These are phyloP conservation scores for Aspergillus heteromorphus DNA, from an alignment of 495 filamentous ascomycete species.

Conservation along the genomic window DNA sequence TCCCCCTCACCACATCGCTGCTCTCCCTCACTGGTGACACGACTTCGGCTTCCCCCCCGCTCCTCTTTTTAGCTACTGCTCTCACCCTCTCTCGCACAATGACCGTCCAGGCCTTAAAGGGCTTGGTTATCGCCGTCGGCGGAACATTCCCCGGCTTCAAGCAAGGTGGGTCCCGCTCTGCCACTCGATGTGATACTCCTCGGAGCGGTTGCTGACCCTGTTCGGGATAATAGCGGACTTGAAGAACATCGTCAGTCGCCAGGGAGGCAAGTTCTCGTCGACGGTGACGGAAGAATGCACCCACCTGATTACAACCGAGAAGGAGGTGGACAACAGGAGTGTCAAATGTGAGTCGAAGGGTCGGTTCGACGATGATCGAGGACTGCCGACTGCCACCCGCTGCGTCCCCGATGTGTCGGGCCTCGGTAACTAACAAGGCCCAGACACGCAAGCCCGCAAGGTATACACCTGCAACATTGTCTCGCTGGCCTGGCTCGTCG, in stretches of 20 bases:
- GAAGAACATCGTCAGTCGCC: conserved; percentile 31
- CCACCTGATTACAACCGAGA: conserved; percentile 53
- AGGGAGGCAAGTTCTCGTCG: conserved; percentile 46
- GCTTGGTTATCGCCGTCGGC: conserved; percentile 51
- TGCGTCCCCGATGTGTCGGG: too few relatives aligned
- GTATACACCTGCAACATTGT: conserved; percentile 50
- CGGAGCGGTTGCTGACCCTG: not conserved
- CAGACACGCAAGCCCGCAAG: conserved; percentile 47
- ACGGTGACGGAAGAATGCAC: conserved; percentile 48
- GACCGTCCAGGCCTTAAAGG: conserved; percentile 25
- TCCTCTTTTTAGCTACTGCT: not conserved
- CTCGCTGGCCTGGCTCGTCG: conserved; percentile 56
- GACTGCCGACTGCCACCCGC: too few relatives aligned
- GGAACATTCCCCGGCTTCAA: conserved; percentile 52
- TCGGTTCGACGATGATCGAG: too few relatives aligned
- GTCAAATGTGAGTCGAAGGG: conserved; percentile 29
- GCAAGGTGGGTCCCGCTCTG: conserved; percentile 39
- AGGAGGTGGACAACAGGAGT: conserved; percentile 46
- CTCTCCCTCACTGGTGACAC: not conserved
- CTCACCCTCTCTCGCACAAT: not conserved
- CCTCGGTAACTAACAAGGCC: not conserved
- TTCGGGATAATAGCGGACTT: conserved; percentile 28
- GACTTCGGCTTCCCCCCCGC: not conserved
- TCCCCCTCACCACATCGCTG: too few relatives aligned
- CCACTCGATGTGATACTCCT: not conserved